Evolutionary conservation across 2,329 filamentous ascomycete genomes (phyloP), one percentile per base, ranked within the genome.

Genomic region (Ceratocystiopsis sp.): DNA sequence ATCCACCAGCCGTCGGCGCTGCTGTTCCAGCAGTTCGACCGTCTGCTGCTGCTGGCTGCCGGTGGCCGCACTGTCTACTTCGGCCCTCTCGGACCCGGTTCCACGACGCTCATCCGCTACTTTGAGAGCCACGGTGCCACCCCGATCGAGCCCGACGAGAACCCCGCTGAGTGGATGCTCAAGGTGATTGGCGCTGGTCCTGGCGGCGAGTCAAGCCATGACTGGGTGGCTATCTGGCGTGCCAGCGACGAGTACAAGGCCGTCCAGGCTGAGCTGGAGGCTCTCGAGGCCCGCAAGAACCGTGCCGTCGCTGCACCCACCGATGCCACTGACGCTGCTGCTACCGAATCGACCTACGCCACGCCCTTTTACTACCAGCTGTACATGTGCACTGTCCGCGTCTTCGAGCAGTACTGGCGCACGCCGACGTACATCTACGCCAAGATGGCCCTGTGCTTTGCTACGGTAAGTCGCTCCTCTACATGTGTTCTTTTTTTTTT

Each of bases 141-240:
- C 75, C 73, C 37, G 0, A 59, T 16, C 32, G 78, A 78, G 1
- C 52, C 62, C 2, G 73, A 74, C 10, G 80, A 79, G 35, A 93
- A 91, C 60, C 84, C 84, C 7, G 84, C 84, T 32, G 84, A 91
- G 59, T 85, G 78, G 75, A 86, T 87, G 80, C 58, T 76, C 39
- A 66, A 71, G 49, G 69, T 70, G 4, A 73, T 75, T 40, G 69
- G 71, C 45, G 78, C 77, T 14, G 76, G 77, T 1, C 75, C 78
- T 1, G 78, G 77, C 42, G 74, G 73, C 12, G 58, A 68, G 42
- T 71, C 71, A 15, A 69, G 78, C 14, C 61, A 77, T 40, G 70
- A 82, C 55, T 83, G 78, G 78, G 69, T 69, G 54, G 56, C 71
- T 41, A 48, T 35, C 2, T 50, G 48, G 9, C 55, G 62, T 8